Percentiles rank a stretch among this genome's conserved stretches.
Evolutionary conservation across 1,284 basidiomycete species (phyloP).

Genomic region (Violaceomyces palustris): DNA sequence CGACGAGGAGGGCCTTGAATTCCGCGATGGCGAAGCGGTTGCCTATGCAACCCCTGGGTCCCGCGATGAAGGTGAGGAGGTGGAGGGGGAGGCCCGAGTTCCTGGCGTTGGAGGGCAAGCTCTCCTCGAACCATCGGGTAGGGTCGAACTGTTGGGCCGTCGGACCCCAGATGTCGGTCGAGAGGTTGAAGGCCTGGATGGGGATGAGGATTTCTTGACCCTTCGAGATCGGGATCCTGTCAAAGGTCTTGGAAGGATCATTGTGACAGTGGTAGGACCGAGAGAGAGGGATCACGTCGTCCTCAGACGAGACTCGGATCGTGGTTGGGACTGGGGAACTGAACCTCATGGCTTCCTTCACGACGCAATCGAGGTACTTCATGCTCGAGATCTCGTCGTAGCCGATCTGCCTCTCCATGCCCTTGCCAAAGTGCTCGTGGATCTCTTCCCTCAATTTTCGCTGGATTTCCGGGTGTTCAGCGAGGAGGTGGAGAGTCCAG

Average conservation of each 20-base stretch:
- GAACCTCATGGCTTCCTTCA: slow-evolving; percentile 39
- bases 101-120: slow-evolving; percentile 13
- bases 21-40: slow-evolving; percentile 42
- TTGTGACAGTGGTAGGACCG: too few relatives aligned
- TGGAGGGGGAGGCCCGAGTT: slow-evolving; percentile 19
- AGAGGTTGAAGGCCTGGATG: slow-evolving; percentile 29
- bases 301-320: slow-evolving; percentile 17
- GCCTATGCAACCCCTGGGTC: slow-evolving; percentile 44
- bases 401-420: slow-evolving; percentile 20
- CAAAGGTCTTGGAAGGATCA: slow-evolving; percentile 24
- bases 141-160: slow-evolving; percentile 36
- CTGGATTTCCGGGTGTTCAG: slow-evolving; percentile 23
- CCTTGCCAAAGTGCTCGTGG: slow-evolving; percentile 17
- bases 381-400: slow-evolving; percentile 39
- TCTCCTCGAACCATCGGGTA: slow-evolving; percentile 35
- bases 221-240: slow-evolving; percentile 27
- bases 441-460: slow-evolving; percentile 37
- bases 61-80: slow-evolving; percentile 41
- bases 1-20: slow-evolving; percentile 41
- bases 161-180: slow-evolving; percentile 31
- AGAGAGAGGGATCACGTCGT: slow-evolving; percentile 36
- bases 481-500: slow-evolving; percentile 42
- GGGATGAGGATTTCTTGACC: slow-evolving; percentile 34
- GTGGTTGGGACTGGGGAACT: slow-evolving; percentile 35
- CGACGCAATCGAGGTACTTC: slow-evolving; percentile 36